phyloP scores from a whole-genome alignment of 495 filamentous ascomycete species.

The Astrothelium macrocarpum region DNA sequence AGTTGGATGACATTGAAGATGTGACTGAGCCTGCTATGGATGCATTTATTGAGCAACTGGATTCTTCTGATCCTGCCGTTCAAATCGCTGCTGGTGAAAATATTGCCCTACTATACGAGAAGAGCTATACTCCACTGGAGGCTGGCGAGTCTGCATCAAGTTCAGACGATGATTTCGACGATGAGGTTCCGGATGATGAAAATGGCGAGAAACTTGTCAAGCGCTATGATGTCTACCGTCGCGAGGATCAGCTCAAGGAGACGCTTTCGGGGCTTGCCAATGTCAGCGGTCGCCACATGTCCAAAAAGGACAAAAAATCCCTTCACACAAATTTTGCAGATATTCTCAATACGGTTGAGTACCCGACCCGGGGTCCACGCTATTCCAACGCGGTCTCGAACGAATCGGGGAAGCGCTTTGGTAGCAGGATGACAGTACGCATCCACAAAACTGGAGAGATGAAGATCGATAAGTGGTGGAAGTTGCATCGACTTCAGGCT shows the following conservation, averaged over 20 bases:
- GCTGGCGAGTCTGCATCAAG: slow-evolving; percentile 41
- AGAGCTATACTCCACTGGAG: slow-evolving; percentile 57
- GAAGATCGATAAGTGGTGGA: slow-evolving; percentile 86
- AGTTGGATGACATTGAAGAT: slow-evolving; percentile 68
- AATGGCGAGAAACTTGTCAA: slow-evolving; percentile 42
- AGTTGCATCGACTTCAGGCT: slow-evolving; percentile 65
- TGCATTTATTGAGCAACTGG: slow-evolving; percentile 80
- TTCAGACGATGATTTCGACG: slow-evolving; percentile 26
- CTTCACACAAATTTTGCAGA: slow-evolving; percentile 72
- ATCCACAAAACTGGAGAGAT: slow-evolving; percentile 63
- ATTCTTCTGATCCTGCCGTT: slow-evolving; percentile 62
- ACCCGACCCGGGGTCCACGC: slow-evolving; percentile 59
- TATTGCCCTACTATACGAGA: slow-evolving; percentile 84
- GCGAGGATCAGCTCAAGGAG: slow-evolving; percentile 36
- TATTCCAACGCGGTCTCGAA: slow-evolving; percentile 63
- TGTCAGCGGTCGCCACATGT: slow-evolving; percentile 59
- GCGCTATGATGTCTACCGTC: slow-evolving; percentile 34
- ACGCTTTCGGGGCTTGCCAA: slow-evolving; percentile 45
- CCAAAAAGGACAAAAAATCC: slow-evolving; percentile 67
- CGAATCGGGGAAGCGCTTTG: slow-evolving; percentile 63
- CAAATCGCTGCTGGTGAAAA: slow-evolving; percentile 83
- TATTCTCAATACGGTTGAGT: slow-evolving; percentile 74
- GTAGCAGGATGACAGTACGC: slow-evolving; percentile 66
- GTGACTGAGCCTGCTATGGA: slow-evolving; percentile 69
- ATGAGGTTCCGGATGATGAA: slow-evolving; percentile 22